Evolutionary conservation across 2,329 filamentous ascomycete species (phyloP), one percentile per base, ranked within the genome.

Genomic region (Neofusicoccum kwambonambiense): DNA sequence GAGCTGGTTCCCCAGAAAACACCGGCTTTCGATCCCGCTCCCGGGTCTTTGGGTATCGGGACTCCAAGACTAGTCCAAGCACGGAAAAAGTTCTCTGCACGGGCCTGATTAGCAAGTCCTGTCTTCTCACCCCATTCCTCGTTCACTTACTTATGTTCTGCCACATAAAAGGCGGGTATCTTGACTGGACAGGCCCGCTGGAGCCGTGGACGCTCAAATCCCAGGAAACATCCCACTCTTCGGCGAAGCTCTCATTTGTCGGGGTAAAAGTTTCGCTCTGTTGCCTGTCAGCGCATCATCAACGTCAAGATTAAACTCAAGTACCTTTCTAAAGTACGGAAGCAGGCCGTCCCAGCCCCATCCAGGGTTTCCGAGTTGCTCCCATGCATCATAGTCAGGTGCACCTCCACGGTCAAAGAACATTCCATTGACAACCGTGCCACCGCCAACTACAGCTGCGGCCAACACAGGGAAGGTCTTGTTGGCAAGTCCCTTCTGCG

Each of bases 381-480:
- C 72, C 73, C 73, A 75, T 7, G 71, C 71, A 66, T 76, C 69
- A 1, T 44, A 68, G 77, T 78, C 9, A 72, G 73, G 15, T 75
- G 68, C 22, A 84, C 67, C 6, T 12, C 71, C 78, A 6, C 77
- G 73, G 61, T 76, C 75, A 64, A 76, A 77, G 6, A 73, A 69
- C 75, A 80, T 77, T 7, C 75, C 75, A 68, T 80, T 79, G 27
- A 79, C 72, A 1, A 74, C 73, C 17, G 72, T 74, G 11, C 75
- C 73, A 1, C 77, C 78, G 3, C 77, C 77, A 3, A 79, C 71
- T 1, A 75, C 66, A 67, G 67, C 67, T 12, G 70, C 72, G 6
- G 67, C 76, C 31, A 78, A 78, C 47, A 82, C 79, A 4, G 71
- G 64, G 13, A 83, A 77, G 2, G 74, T 68, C 1, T 81, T 77